Base-by-base conservation (phyloP, 306 rosid genomes). In the Cucurbita ficifolia region DNA sequence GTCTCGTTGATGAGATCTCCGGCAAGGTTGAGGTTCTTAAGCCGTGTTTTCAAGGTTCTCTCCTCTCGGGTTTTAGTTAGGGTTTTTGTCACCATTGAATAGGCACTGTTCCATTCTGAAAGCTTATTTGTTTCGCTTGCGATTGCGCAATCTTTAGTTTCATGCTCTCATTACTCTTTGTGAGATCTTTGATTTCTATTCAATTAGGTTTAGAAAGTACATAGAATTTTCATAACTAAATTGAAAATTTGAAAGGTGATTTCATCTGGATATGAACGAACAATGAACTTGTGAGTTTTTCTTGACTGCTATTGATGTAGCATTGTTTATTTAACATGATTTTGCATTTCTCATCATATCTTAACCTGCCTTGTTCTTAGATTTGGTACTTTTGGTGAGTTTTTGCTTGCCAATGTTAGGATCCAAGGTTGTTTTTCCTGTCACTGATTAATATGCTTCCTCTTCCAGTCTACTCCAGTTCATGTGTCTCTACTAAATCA, bases 401-500 rank as follows among this genome's bases (percentile, higher is more conserved):
- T 42, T 42, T 42, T 42, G 11, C 46, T 42, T 9, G 10, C 46
- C 2, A 29, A 29, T 29, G 33, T 29, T 29, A 29, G 3, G 3
- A 29, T 29, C 2, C 33, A 29, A 29, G 3, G 33, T 29, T 29
- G 33, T 29, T 2, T 29, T 29, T 29, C 33, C 33, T 29, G 33
- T 29, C 33, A 29, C 33, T 29, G 33, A 29, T 29, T 42, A 42
- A 8, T 42, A 33, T 33, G 56, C 74, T 58, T 58, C 42, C 14
- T 33, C 10, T 29, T 58, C 8, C n/a, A 21, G 45, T 60, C 38
- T 60, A 4, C 82, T 78, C 81, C 78, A 22, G 38, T 81, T 70
- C 96, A 84, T 77, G 80, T 73, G 53, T 83, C 83, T 73, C 63
- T 77, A 38, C 45, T 88, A 63, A 81, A 68, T 76, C 83, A 59